Evolutionary conservation across 345 rosid genomes (phyloP).

Genomic region (Firmiana major): DNA sequence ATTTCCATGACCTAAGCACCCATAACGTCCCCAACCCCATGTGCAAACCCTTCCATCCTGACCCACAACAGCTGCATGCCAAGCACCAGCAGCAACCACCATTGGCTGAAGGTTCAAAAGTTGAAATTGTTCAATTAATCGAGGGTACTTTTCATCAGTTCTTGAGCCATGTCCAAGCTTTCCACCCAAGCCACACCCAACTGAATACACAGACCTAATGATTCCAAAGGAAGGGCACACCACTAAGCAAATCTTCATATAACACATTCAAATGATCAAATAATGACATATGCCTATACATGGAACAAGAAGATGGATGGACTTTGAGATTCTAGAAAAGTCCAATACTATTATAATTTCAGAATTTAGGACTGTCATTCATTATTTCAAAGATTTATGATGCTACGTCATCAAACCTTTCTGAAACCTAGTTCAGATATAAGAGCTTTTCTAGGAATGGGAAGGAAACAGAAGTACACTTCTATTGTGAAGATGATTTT

Average conservation of each 20-base stretch:
- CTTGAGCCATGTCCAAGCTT: slow-evolving; percentile 90
- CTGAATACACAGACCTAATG: slow-evolving; percentile 89
- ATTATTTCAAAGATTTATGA: background rate
- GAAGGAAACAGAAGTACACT: background rate
- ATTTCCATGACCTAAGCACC: slow-evolving; percentile 93
- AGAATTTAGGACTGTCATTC: background rate
- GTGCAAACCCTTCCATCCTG: slow-evolving; percentile 90
- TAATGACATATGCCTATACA: background rate
- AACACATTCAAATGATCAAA: background rate
- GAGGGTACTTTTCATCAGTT: slow-evolving; percentile 79
- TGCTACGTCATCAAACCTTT: background rate
- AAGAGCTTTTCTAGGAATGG: no score
- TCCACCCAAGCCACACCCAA: slow-evolving; percentile 98
- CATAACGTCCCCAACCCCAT: slow-evolving; percentile 98
- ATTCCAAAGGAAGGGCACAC: slow-evolving; percentile 14
- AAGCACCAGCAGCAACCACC: slow-evolving; percentile 92
- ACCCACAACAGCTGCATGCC: slow-evolving; percentile 99
- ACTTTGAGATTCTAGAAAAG: background rate
- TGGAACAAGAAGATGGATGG: background rate
- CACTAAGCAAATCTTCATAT: slow-evolving; percentile 10
- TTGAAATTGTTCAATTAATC: slow-evolving; percentile 76
- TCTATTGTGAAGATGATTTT: background rate
- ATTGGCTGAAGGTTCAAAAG: slow-evolving; percentile 69
- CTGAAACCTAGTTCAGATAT: background rate
- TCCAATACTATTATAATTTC: background rate